Evolutionary conservation across 345 rosid species (phyloP).

Genomic region (Dipteronia dyeriana): DNA sequence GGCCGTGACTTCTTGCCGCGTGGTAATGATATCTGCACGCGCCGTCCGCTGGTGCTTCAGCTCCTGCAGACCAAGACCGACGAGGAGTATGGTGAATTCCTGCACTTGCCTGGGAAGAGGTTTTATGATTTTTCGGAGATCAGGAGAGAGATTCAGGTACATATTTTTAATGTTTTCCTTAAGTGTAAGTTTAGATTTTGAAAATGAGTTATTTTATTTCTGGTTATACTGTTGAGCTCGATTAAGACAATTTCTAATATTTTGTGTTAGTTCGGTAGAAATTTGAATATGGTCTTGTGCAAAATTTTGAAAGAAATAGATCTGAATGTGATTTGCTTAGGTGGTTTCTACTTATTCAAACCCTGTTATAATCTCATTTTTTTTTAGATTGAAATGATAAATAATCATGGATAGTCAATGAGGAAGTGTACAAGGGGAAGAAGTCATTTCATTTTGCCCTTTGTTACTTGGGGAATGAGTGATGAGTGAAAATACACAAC

Average conservation of each 20-base stretch:
- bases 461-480: neutral
- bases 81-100: conserved; percentile 96
- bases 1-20: conserved; percentile 98
- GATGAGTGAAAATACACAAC: neutral
- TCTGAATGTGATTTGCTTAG: neutral
- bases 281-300: neutral
- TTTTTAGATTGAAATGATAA: neutral
- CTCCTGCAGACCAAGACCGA: conserved; percentile 81
- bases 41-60: conserved; percentile 96
- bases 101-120: conserved; percentile 74
- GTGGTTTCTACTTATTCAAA: neutral
- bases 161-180: neutral
- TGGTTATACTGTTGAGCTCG: neutral
- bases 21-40: conserved; percentile 87
- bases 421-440: neutral
- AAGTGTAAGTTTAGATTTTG: neutral
- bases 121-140: conserved; percentile 90
- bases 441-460: neutral
- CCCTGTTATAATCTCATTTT: neutral
- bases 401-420: neutral
- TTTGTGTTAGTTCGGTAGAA: neutral
- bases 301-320: neutral
- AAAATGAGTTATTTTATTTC: neutral
- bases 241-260: neutral
- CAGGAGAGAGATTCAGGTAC: conserved; percentile 91